Evolutionary conservation across 352 stramenopile species (phyloP), one percentile per base, ranked within the genome.

Genomic region (Phytophthora macrochlamydospora): DNA sequence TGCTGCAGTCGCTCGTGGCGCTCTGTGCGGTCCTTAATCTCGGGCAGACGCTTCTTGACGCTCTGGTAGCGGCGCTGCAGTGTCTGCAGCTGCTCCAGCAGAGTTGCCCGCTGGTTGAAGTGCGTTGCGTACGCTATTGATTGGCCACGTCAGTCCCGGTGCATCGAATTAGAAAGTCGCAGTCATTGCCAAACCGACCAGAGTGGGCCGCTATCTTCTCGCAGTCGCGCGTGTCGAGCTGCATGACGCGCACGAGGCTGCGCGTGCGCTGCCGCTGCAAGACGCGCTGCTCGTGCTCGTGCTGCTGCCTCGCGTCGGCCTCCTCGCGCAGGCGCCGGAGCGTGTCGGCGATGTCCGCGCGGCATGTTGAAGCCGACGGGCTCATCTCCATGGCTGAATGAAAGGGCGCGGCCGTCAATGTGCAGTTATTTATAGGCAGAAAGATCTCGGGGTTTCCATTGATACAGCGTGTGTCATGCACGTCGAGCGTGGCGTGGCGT

Each of bases 11-110:
- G 62, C 32, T 83, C 67, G 31, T 89, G 71, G 2, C 79, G 69
- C 61, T 76, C 59, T 44, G 73, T 84, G 57, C 79, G 88, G 75
- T 90, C 77, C 14, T 63, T 67, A n/a, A 90, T 71, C 1, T 18
- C 33, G 13, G 79, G 57, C 24, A 89, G 50, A 7, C 52, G 45
- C 61, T 89, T 90, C 73, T 87, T 89, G 7, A 71, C 59, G 7
- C 48, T 45, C 53, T 86, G 79, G 44, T 77, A 87, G 28, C 63
- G 52, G 2, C 59, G 59, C 37, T 88, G 76, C 48, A 87, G 42
- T 7, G 38, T 49, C 7, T 57, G 58, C 42, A 88, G 78, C 44
- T 75, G 69, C 37, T 74, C 73, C 30, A 73, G 31, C n/a, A 82
- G 73, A 13, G 32, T 35, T 1, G 67, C 38, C 31, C 73, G 67